Conservation (phyloP, 495 filamentous ascomycete species). For the Ascodesmis nigricans region DNA sequence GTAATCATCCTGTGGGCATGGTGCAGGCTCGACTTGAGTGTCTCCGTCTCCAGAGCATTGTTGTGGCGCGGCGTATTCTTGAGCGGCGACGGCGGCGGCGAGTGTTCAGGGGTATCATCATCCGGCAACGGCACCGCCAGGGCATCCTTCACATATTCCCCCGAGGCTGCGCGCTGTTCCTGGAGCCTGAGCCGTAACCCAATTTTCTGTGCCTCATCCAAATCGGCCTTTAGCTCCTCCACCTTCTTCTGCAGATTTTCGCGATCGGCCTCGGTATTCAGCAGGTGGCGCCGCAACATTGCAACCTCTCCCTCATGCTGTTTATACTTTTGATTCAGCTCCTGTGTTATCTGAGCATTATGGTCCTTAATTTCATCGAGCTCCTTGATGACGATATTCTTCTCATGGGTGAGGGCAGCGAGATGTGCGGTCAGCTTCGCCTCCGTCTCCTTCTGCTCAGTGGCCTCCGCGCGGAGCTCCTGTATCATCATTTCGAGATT, state of each 20-base stretch:
- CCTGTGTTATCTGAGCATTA: constrained; percentile 58
- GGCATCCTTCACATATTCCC: constrained; percentile 39
- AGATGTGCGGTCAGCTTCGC: constrained; percentile 53
- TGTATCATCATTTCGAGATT: constrained; percentile 74
- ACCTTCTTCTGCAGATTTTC: constrained; percentile 53
- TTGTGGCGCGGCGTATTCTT: constrained; percentile 81
- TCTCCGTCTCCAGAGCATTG: constrained; percentile 79
- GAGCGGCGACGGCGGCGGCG: constrained; percentile 68
- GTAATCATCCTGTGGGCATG: constrained; percentile 95
- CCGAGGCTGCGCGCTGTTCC: constrained; percentile 29
- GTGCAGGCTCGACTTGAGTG: constrained; percentile 72
- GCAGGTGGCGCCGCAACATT: constrained; percentile 49
- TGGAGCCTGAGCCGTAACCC: constrained; percentile 36
- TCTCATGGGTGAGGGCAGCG: constrained; percentile 46
- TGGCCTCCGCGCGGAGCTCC: constrained; percentile 45
- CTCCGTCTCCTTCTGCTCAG: constrained; percentile 56
- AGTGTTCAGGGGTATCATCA: constrained; percentile 62
- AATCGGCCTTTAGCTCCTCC: constrained; percentile 73
- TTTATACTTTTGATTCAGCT: constrained; percentile 50
- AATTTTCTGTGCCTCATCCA: constrained; percentile 25
- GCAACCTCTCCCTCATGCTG: constrained; percentile 74
- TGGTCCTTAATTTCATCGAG: constrained; percentile 66
- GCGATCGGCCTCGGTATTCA: constrained; percentile 52
- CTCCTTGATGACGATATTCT: constrained; percentile 52
- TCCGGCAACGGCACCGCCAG: constrained; percentile 26